Evolutionary conservation across 202 grass and related monocot species (phyloP), one percentile per base, ranked within the genome.

Genomic region (Setaria italica): DNA sequence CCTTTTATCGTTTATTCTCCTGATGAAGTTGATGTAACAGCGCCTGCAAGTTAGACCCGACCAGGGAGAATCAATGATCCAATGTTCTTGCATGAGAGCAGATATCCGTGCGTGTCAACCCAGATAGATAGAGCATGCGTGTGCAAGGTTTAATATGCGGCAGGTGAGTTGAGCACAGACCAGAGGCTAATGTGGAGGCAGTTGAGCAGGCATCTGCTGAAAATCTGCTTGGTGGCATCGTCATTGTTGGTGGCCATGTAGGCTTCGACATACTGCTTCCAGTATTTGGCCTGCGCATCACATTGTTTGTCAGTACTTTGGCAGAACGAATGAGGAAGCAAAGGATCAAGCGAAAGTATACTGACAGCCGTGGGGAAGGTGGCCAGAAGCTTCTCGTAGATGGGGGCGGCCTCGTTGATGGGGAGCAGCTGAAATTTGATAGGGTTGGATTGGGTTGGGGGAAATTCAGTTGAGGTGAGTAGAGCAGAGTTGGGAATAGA

Each of bases 231-330:
- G 67, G 89, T 88, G 0, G 85, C 87, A 9, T 92, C 97, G 1
- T 99, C 87, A 9, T 99, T 93, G 62, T 99, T 94, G 0, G 82
- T 59, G 45, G 88, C 67, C 81, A 99, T 99, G 72, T 96, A 89
- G 15, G 93, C 92, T 73, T 99, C 93, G 7, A 99, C 97, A 83
- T 96, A 96, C 82, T 99, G 97, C 85, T 99, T 99, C 97, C 97
- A 99, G 67, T 91, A 99, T 65, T 96, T 99, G 9, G 90, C 92
- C 97, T 99, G 79, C 17, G 46, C 45, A 69, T 62, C 68, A 60
- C 56, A 64, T 74, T 51, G 48, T 64, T 39, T 58, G 65, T 55
- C 37, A 19, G 53, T 10, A 69, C 41, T 57, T 68, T 10, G 51
- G 39, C 16, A 55, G 7, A 21, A 56, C 6, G 2, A 7, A 73